Evolutionary conservation across 495 filamentous ascomycete species (phyloP), one percentile per base, ranked within the genome.

Genomic region (Chaetomidium leptoderma): DNA sequence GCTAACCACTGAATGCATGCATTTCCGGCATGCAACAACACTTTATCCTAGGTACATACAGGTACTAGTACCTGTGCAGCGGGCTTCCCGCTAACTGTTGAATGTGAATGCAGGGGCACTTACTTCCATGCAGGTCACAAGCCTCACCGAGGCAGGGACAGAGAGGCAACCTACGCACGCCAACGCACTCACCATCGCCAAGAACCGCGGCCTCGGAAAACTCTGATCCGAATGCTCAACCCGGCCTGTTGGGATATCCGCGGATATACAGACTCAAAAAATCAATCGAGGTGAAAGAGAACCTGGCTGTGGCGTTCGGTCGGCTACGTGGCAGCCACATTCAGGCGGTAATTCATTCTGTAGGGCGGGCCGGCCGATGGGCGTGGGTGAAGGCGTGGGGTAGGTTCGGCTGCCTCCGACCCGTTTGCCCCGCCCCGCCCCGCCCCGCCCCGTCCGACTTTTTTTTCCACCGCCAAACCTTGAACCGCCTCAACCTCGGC

Each of bases 401-500:
- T 14, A 14, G 11, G 6, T 24, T 36, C 48, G 32, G 48, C 33
- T 51, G 48, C 48, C 32, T 51, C 32, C 33, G 48, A 51, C 11
- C 16, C n/a, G 23, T 2, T 53, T 29, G 40, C 40, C 40, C 40
- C 14, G 26, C 24, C 21, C 43, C 51, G 51, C 37, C 39, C 42
- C 29, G 37, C 51, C 39, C 51, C 51, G 51, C 30, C 19, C 47
- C 27, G 17, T 19, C 47, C 30, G 29, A 2, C 29, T 17, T 2
- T 6, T 37, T 17, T 2, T 6, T 37, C 32, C 47, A 35, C 47
- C 6, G 16, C 16, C 47, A 37, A 37, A 50, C n/a, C n/a, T n/a
- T n/a, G n/a, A n/a, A n/a, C 26, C 51, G 37, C 51, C 39, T 54
- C 51, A n/a, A 17, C 51, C 26, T 54, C 39, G 26, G 51, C 50